A percentile compares a stretch with the other conserved stretches of the same genome.
phyloP scores from a whole-genome alignment of 179 eudicot genomes.

The Sideroxylon spinosum region DNA sequence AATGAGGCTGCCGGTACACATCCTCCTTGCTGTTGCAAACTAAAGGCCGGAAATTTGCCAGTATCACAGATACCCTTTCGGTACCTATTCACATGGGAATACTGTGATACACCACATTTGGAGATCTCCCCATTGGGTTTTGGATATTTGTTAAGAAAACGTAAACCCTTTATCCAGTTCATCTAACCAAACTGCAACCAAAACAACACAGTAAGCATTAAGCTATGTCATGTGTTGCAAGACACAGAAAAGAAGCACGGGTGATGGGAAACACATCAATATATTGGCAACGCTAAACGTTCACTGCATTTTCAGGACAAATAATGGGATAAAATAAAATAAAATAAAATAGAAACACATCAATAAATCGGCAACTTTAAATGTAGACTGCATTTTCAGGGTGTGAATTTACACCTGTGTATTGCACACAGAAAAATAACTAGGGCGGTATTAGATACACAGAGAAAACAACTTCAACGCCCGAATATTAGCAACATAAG shows the following conservation, averaged over 20 bases:
- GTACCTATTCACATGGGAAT: slow-evolving; percentile 15
- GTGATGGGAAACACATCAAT: neutral
- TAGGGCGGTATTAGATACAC: neutral
- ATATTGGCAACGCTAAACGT: neutral
- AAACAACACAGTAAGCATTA: slow-evolving; percentile 28
- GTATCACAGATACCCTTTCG: slow-evolving; percentile 15
- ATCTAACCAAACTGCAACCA: slow-evolving; percentile 19
- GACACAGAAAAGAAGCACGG: neutral
- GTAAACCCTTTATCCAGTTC: slow-evolving; percentile 45
- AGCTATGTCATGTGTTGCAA: slow-evolving; percentile 39
- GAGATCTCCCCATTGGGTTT: slow-evolving; percentile 8
- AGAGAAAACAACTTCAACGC: slow-evolving; percentile 2
- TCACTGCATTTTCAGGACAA: neutral
- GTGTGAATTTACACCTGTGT: neutral
- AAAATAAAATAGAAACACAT: neutral
- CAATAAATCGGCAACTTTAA: neutral
- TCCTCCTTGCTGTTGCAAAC: slow-evolving; percentile 8
- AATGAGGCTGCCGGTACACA: slow-evolving; percentile 2
- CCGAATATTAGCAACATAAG: neutral
- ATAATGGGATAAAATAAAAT: too few relatives aligned
- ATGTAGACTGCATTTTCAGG: neutral
- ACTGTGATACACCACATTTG: slow-evolving; percentile 17
- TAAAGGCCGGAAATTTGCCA: slow-evolving; percentile 15
- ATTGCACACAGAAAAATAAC: neutral
- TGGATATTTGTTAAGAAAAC: slow-evolving; percentile 6